Base-by-base conservation (phyloP, 2,329 filamentous ascomycete species). In the Phialocephala subalpina region DNA sequence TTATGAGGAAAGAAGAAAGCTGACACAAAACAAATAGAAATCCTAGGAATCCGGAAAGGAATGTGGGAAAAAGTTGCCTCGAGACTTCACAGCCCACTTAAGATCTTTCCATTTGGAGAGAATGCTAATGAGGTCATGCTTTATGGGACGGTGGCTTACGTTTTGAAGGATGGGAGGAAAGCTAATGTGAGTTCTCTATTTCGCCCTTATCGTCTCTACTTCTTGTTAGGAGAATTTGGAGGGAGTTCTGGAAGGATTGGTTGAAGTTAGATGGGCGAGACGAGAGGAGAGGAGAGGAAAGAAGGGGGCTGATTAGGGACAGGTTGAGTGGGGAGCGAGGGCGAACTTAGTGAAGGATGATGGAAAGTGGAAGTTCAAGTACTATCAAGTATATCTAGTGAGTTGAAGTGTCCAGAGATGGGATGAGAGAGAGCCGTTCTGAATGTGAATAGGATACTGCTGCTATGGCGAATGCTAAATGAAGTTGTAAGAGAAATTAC, bases 11-110 rank as follows among this genome's bases (percentile, higher is more conserved):
- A 27, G n/a, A 14, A 56, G 27, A 22, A 22, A 1, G n/a, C 12
- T 42, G 42, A 38, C 14, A 35, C n/a, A n/a, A 9, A 14, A n/a
- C n/a, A 20, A 52, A 35, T 67, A 85, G 83, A 81, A 66, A 86
- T 87, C 68, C 77, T 86, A 5, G 75, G 78, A 12, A 74, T 86
- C 36, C 79, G 85, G n/a, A 80, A 83, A 71, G 77, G 75, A 5
- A 81, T 86, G 78, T 87, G 86, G 85, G 80, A 82, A 40, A 82
- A 82, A 56, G 81, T 88, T 3, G 74, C 78, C 0, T 79, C 78
- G 52, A 77, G 84, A 27, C 75, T 77, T 33, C 84, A 87, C 72
- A 76, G 75, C 3, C 79, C 82, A 0, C 60, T 75, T 0, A 82
- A 84, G 75, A 79, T 87, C 40, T 86, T 83, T 71, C 80, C 83